Evolutionary conservation across 192 early-diverging fungal species (phyloP).

Genomic region (Entophlyctis luteolus): DNA sequence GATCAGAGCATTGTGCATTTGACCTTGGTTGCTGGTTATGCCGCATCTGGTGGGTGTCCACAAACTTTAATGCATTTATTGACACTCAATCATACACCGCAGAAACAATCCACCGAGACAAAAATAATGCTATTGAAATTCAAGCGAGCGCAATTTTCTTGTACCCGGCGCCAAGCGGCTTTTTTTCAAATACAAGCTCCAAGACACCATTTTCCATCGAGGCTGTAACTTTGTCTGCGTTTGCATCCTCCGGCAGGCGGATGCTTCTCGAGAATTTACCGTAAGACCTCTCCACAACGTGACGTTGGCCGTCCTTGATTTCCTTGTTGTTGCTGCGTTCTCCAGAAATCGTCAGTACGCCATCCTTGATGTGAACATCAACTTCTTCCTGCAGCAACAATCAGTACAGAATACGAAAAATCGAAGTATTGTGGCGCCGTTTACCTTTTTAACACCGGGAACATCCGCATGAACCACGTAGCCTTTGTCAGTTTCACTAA

Average conservation of each 20-base stretch:
- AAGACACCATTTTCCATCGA: constrained; percentile 43
- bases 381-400: constrained; percentile 37
- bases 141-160: constrained; percentile 55
- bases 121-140: too few relatives aligned
- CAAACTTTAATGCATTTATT: too few relatives aligned
- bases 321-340: constrained; percentile 34
- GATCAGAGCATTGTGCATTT: too few relatives aligned
- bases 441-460: too few relatives aligned
- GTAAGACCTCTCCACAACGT: constrained; percentile 35
- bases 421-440: too few relatives aligned
- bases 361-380: constrained; percentile 31
- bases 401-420: too few relatives aligned
- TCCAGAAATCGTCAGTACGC: constrained; percentile 35
- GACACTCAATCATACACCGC: too few relatives aligned
- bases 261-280: constrained; percentile 38
- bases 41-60: too few relatives aligned
- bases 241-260: constrained; percentile 34
- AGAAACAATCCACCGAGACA: too few relatives aligned
- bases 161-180: constrained; percentile 17
- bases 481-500: too few relatives aligned
- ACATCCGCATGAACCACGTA: too few relatives aligned
- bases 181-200: constrained; percentile 33
- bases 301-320: constrained; percentile 23
- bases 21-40: too few relatives aligned
- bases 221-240: constrained; percentile 33